These are phyloP conservation scores for Colletotrichum simmondsii DNA, from an alignment of 2,329 filamentous ascomycete species.

Conservation along the genomic window DNA sequence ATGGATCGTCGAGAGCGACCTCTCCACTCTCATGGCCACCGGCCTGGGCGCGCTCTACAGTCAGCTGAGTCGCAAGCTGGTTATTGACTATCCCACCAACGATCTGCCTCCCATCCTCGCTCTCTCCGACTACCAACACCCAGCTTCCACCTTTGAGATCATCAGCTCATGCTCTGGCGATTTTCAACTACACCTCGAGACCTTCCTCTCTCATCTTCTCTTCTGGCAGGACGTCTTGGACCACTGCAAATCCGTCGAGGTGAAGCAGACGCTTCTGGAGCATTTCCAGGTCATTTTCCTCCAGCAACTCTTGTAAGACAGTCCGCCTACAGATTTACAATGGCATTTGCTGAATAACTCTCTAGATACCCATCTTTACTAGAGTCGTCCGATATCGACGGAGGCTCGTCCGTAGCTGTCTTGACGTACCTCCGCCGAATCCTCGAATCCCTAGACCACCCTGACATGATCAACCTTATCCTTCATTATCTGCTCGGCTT, in stretches of 20 bases:
- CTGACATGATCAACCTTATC: slow-evolving; percentile 93
- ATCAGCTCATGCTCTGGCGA: slow-evolving; percentile 79
- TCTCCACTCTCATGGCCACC: slow-evolving; percentile 97
- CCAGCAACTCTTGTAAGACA: slow-evolving; percentile 85
- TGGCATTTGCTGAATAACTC: slow-evolving; percentile 34
- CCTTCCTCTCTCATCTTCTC: slow-evolving; percentile 91
- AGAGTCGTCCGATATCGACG: slow-evolving; percentile 96
- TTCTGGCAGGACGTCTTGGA: slow-evolving; percentile 99
- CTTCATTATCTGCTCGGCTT: slow-evolving; percentile 91
- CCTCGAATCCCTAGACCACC: slow-evolving; percentile 89
- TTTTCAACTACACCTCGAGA: slow-evolving; percentile 88
- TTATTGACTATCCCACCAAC: slow-evolving; percentile 80
- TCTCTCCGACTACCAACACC: slow-evolving; percentile 88
- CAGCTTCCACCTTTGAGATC: slow-evolving; percentile 75
- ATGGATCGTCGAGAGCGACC: slow-evolving; percentile 97
- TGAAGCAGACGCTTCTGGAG: slow-evolving; percentile 92
- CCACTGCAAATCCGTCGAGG: slow-evolving; percentile 90
- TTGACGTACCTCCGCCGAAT: slow-evolving; percentile 93
- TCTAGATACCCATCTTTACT: slow-evolving; percentile 87
- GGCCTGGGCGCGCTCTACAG: slow-evolving; percentile 83
- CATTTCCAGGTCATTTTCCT: slow-evolving; percentile 98
- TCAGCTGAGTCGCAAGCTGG: slow-evolving; percentile 79
- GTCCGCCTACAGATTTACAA: not conserved
- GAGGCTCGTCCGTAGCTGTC: slow-evolving; percentile 95
- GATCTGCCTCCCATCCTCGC: slow-evolving; percentile 85